Evolutionary conservation across 2,329 filamentous ascomycete genomes (phyloP), one percentile per base, ranked within the genome.

Genomic region (Cytospora schulzeri): DNA sequence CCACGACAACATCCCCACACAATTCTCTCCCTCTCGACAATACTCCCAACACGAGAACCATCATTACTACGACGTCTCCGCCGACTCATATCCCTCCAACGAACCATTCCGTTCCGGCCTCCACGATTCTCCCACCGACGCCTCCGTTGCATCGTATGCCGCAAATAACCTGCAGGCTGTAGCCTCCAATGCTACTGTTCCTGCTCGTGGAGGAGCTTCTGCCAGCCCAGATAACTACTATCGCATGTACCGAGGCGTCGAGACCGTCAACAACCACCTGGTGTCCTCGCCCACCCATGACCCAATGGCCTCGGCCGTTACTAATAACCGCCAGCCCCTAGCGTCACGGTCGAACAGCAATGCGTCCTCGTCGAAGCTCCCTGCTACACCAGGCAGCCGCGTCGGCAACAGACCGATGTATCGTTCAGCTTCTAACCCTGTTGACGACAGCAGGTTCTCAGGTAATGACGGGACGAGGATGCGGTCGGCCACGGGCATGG

Each of bases 211-310:
- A 60, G 60, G 76, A 73, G 76, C 76, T 70, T 67, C 78, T 71
- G 72, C 80, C 75, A 79, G 83, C 70, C 81, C 83, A 70, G 82
- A 84, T 79, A 78, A 83, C 73, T 85, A 84, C 74, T 85, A 85
- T 75, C 80, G 79, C 70, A 79, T 77, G 73, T 83, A 82, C 71
- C 77, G 76, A 70, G 75, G 74, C 70, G 71, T 74, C 61, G 75
- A 77, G 66, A 68, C 74, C 62, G 74, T 73, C 70, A 69, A 69
- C 68, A 73, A 75, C 67, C 77, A 79, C 69, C 72, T 73, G 70
- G 79, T 80, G 78, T 76, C 78, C 68, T 74, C 77, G 48, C 69
- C 73, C 55, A 70, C 74, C 33, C 71, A 75, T 67, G 71, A 74
- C 51, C 68, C 74, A 67, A 78, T 77, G 73, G 72, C 76, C 52